Evolutionary conservation across 2,329 filamentous ascomycete genomes (phyloP), one percentile per base, ranked within the genome.

Genomic region (Phyllosticta citrichinensis): DNA sequence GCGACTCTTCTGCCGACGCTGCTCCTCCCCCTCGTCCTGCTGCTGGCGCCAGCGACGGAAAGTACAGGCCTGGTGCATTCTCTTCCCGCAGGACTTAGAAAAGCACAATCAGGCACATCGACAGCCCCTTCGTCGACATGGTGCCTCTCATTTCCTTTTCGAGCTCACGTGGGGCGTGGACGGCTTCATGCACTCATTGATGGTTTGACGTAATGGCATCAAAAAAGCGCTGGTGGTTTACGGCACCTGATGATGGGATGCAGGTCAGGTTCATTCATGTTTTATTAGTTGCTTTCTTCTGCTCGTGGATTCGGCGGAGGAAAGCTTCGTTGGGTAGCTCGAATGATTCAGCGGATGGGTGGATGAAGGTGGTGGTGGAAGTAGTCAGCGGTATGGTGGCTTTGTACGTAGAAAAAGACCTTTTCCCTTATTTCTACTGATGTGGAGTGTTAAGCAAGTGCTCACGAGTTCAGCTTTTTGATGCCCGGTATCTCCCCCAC

Each of bases 21-120:
- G 22, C 22, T 22, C 22, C 22, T 12, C 62, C 62, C 9, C 52
- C 58, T 19, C 47, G 54, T n/a, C 25, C 55, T 2, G 27, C 63
- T 17, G 52, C 51, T 30, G 33, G 50, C n/a, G 25, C 68, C 8
- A 68, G 67, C 58, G 71, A 70, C 64, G 74, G 73, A 51, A 75
- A 72, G 67, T 76, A 76, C 63, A 70, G 73, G 65, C 74, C 74
- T 25, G 74, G 73, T 63, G 68, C 68, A 56, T 75, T 75, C 62
- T 6, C 25, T 27, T 22, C 22, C 22, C 52, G 56, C 17, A 58
- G 55, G 51, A 51, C 55, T 51, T 62, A 55, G 19, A 24, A 33
- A 52, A 47, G 40, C 40, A 8, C 27, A 30, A 30, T 30, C 27
- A 30, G 27, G 27, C 27, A 30, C 27, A 5, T 30, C 27, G 27